phyloP scores from a whole-genome alignment of 208 protist genomes.

The Strigomonas galati region DNA sequence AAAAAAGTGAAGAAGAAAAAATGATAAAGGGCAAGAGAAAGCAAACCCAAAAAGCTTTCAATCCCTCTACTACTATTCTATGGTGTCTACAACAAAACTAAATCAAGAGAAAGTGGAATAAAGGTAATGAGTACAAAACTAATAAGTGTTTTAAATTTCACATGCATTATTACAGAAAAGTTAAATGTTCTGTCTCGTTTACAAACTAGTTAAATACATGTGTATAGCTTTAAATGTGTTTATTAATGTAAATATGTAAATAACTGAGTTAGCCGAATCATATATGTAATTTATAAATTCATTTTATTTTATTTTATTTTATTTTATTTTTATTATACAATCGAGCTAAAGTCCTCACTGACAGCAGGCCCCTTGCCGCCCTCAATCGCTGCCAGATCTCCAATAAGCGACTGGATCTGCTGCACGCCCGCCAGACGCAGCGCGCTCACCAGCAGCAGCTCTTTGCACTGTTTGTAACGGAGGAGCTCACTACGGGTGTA shows the following conservation, averaged over 20 bases:
- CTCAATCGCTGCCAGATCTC: slow-evolving; percentile 42
- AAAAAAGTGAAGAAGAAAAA: slow-evolving; percentile 12
- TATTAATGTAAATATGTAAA: too few species aligned
- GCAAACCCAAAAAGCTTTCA: background rate
- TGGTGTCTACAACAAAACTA: too few species aligned
- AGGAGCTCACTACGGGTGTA: slow-evolving; percentile 80
- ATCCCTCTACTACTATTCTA: background rate
- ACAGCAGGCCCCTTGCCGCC: slow-evolving; percentile 33
- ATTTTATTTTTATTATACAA: slow-evolving; percentile 44
- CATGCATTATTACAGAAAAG: slow-evolving; percentile 1
- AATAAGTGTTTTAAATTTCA: background rate
- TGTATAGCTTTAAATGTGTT: background rate
- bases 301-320: background rate
- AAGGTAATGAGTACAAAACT: background rate
- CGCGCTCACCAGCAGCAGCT: slow-evolving; percentile 79
- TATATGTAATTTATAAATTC: background rate
- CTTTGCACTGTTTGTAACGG: slow-evolving; percentile 79
- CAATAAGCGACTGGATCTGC: slow-evolving; percentile 82
- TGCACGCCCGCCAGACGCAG: slow-evolving; percentile 82
- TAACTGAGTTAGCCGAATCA: too few species aligned
- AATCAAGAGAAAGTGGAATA: slow-evolving; percentile 7
- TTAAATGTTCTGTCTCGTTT: too few species aligned
- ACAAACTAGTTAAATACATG: slow-evolving; percentile 2
- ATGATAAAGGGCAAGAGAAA: slow-evolving; percentile 6
- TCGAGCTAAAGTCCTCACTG: slow-evolving; percentile 65